phyloP scores from a whole-genome alignment of 345 rosid species.

The Gossypium herbaceum region DNA sequence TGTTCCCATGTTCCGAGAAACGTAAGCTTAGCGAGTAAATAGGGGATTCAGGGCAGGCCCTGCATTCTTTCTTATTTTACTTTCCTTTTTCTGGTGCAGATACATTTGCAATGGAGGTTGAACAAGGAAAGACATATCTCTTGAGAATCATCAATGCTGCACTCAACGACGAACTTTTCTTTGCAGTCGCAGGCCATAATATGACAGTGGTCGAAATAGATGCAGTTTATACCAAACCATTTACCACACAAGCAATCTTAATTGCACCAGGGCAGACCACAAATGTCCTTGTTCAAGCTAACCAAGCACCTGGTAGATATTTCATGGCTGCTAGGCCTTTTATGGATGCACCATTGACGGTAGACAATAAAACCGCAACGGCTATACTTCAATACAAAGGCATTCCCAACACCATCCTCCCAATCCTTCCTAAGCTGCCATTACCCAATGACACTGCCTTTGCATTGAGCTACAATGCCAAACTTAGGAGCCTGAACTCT shows the following conservation, averaged over 20 bases:
- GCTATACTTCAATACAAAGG: slow-evolving; percentile 54
- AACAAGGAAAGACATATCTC: slow-evolving; percentile 47
- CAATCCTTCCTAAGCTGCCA: slow-evolving; percentile 40
- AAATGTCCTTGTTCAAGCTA: slow-evolving; percentile 52
- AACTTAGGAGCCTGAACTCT: slow-evolving; percentile 57
- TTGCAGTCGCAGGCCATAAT: slow-evolving; percentile 54
- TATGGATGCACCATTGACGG: slow-evolving; percentile 46
- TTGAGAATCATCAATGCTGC: slow-evolving; percentile 67
- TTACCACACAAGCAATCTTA: slow-evolving; percentile 43
- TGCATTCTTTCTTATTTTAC: background rate
- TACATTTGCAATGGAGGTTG: slow-evolving; percentile 38
- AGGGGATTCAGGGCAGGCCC: background rate
- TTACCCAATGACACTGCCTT: slow-evolving; percentile 51
- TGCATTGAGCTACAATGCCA: slow-evolving; percentile 40
- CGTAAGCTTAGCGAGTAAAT: background rate
- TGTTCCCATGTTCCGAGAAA: too few relatives aligned
- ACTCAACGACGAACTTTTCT: slow-evolving; percentile 63
- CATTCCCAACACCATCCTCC: slow-evolving; percentile 25
- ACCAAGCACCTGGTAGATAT: slow-evolving; percentile 50
- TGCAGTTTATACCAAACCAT: slow-evolving; percentile 56
- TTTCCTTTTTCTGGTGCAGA: slow-evolving; percentile 20
- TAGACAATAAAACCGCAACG: slow-evolving; percentile 48
- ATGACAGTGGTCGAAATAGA: slow-evolving; percentile 64
- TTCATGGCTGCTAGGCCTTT: slow-evolving; percentile 57
- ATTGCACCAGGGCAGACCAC: slow-evolving; percentile 68